Evolutionary conservation across 805 yeast species (phyloP).

Genomic region (Debaryomyces prosopidis): DNA sequence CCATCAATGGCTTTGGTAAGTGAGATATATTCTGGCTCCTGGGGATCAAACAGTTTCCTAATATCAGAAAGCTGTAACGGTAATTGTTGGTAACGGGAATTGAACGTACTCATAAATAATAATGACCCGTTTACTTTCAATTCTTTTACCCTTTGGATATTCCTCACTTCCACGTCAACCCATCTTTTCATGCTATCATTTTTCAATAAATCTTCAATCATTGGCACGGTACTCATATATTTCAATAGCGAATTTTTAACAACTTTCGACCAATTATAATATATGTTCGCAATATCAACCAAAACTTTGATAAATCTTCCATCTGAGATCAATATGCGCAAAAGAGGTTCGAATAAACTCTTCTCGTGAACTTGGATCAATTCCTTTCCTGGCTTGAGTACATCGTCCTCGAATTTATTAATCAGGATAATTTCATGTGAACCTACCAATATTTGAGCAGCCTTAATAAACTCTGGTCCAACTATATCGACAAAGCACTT

Average conservation of each 20-base stretch:
- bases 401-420: conserved; percentile 57
- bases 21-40: conserved; percentile 52
- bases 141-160: conserved; percentile 50
- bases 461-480: conserved; percentile 41
- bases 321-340: conserved; percentile 54
- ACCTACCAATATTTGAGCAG: conserved; percentile 23
- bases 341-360: conserved; percentile 56
- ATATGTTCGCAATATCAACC: conserved; percentile 54
- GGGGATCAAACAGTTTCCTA: conserved; percentile 39
- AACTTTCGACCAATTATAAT: conserved; percentile 61
- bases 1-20: conserved; percentile 55
- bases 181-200: conserved; percentile 58
- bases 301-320: conserved; percentile 64
- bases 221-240: conserved; percentile 63
- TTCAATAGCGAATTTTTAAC: conserved; percentile 55
- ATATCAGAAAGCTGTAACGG: conserved; percentile 66
- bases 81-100: conserved; percentile 48
- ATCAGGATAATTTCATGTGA: conserved; percentile 18
- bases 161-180: conserved; percentile 52
- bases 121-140: conserved; percentile 42
- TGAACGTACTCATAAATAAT: conserved; percentile 42
- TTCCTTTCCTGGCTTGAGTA: conserved; percentile 57
- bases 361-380: conserved; percentile 57
- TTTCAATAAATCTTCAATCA: conserved; percentile 55
- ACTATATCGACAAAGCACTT: conserved; percentile 56